Evolutionary conservation across 1,284 basidiomycete genomes (phyloP), one percentile per base, ranked within the genome.

Genomic region (Kalmanozyma brasiliensis): DNA sequence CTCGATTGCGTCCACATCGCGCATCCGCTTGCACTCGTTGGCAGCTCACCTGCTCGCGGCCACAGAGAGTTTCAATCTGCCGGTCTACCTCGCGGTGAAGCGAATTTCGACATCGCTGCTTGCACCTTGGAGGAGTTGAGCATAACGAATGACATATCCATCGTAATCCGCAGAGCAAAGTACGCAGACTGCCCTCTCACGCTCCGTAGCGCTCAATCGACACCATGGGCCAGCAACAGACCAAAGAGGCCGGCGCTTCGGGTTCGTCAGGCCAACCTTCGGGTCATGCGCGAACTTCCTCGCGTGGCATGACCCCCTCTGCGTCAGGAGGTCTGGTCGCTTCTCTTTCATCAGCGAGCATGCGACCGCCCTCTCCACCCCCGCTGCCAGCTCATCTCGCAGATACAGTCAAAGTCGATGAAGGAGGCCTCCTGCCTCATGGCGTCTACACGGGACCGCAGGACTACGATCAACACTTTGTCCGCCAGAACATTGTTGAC

Each of bases 391-490:
- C 69, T 17, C 58, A 61, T 52, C 63, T 77, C 13, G 47, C 61
- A 8, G 65, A 72, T 29, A 34, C 48, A 16, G 74, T 74, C 44
- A 53, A 52, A 17, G 84, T 86, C 38, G 85, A 86, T 61, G 84
- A 84, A 70, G 95, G 95, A 52, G 87, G 87, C 81, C 87, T 97
- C 47, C 85, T 88, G 40, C 93, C 94, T 1, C 92, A 95, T 80
- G 93, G 93, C 79, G 89, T 94, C 55, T 94, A 96, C 84, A 90
- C 82, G 22, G 80, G 79, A 5, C 82, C 87, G 34, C 87, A 88
- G 80, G 94, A 98, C 84, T 98, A 94, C 89, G 91, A 92, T 80
- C 91, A 95, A 76, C 83, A 88, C 59, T 85, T 92, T 61, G 94
- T 96, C 60, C 89, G 91, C 49, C 88, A 91, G 80, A 87, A 93